These are phyloP conservation scores for Hypomyces perniciosus DNA, from an alignment of 2,329 filamentous ascomycete species.

Conservation along the genomic window DNA sequence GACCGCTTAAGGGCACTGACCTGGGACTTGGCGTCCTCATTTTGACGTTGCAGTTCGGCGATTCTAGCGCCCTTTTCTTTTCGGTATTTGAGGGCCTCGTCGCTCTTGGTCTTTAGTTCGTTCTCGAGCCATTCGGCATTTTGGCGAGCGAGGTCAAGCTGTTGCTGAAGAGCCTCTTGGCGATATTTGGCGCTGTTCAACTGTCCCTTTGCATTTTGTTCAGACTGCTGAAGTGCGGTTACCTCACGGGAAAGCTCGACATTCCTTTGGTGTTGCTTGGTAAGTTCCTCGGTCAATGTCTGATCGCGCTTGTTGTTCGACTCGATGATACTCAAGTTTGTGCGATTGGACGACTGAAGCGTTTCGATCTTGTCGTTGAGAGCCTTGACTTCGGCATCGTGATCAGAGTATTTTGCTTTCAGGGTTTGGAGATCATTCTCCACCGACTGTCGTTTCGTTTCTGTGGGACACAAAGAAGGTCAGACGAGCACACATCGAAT, in stretches of 20 bases:
- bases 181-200: slow-evolving; percentile 80
- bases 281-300: slow-evolving; percentile 76
- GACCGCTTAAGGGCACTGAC: slow-evolving; percentile 73
- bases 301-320: slow-evolving; percentile 85
- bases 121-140: slow-evolving; percentile 91
- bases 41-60: slow-evolving; percentile 77
- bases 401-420: slow-evolving; percentile 12
- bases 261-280: slow-evolving; percentile 82
- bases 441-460: slow-evolving; percentile 66
- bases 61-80: slow-evolving; percentile 93
- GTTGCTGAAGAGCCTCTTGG: slow-evolving; percentile 83
- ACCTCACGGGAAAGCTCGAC: slow-evolving; percentile 79
- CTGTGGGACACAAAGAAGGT: slow-evolving; percentile 39
- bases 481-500: neutral
- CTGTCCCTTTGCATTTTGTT: slow-evolving; percentile 75
- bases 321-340: slow-evolving; percentile 82
- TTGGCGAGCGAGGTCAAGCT: slow-evolving; percentile 79
- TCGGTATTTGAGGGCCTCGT: slow-evolving; percentile 81
- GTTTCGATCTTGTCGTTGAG: slow-evolving; percentile 78
- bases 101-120: slow-evolving; percentile 84
- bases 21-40: slow-evolving; percentile 75
- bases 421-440: slow-evolving; percentile 65
- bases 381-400: slow-evolving; percentile 59
- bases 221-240: slow-evolving; percentile 71
- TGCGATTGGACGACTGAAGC: slow-evolving; percentile 86